phyloP scores from a whole-genome alignment of 495 filamentous ascomycete species.

The Penicillium parvum region DNA sequence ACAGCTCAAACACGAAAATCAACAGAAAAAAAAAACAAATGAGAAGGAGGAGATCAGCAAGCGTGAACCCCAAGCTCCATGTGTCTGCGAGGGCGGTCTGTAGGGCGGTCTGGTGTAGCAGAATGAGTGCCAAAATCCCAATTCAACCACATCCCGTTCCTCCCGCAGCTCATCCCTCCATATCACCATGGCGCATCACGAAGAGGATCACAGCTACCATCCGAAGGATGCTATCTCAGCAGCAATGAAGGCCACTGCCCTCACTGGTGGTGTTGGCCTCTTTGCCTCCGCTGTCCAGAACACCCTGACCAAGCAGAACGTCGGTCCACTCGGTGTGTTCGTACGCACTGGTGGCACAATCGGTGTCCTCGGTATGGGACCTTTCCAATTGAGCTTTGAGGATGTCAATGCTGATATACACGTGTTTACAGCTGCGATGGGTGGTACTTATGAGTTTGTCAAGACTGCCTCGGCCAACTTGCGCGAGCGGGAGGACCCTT shows the following conservation, averaged over 20 bases:
- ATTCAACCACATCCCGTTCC: constrained; percentile 19
- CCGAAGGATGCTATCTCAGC: constrained; percentile 72
- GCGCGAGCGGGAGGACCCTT: constrained; percentile 67
- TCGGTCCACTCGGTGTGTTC: constrained; percentile 72
- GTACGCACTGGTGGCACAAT: constrained; percentile 64
- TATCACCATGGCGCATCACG: constrained; percentile 45
- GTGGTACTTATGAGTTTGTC: constrained; percentile 74
- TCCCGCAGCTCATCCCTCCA: constrained; percentile 27
- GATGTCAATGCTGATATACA: constrained; percentile 15
- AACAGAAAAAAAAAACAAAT: too few relatives aligned
- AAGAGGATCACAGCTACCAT: constrained; percentile 58
- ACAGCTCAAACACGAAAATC: not conserved
- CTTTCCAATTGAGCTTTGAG: not conserved
- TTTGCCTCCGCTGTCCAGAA: constrained; percentile 78
- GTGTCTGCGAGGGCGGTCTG: constrained; percentile 5
- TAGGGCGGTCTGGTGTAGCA: constrained; percentile 30
- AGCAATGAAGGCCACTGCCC: constrained; percentile 57
- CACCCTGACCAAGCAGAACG: constrained; percentile 72
- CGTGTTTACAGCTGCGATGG: constrained; percentile 62
- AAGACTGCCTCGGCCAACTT: constrained; percentile 70
- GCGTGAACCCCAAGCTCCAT: not conserved
- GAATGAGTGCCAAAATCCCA: constrained; percentile 32
- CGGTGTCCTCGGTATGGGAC: constrained; percentile 56
- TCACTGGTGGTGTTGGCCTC: constrained; percentile 64
- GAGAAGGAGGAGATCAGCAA: too few relatives aligned